Percentiles rank a stretch among this genome's conserved stretches.
Evolutionary conservation across 371 early-diverging fungal genomes (phyloP).

Genomic region (Actinomucor elegans): DNA sequence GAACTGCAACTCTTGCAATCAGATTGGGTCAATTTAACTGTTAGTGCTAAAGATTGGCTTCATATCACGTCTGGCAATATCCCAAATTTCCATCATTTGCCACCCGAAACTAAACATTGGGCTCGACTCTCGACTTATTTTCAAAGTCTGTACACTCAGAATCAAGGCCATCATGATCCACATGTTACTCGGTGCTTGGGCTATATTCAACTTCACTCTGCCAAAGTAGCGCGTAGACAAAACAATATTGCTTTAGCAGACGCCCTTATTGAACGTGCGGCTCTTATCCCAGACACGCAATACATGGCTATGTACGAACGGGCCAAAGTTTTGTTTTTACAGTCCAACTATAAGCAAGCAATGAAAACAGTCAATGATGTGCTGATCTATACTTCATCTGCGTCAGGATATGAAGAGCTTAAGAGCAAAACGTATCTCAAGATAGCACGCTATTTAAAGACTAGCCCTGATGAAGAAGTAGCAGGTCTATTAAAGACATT

Average conservation of each 20-base stretch:
- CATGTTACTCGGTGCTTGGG: not conserved
- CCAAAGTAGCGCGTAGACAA: constrained; percentile 34
- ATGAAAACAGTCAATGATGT: constrained; percentile 21
- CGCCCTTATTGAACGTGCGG: constrained; percentile 14
- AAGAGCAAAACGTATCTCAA: constrained; percentile 29
- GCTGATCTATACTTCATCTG: constrained; percentile 4
- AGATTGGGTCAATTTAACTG: constrained; percentile 8
- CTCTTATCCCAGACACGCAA: constrained; percentile 5
- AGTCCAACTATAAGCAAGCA: constrained; percentile 13
- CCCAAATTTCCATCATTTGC: constrained; percentile 1
- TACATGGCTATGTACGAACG: constrained; percentile 30
- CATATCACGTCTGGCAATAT: not conserved
- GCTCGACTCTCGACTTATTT: constrained; percentile 20
- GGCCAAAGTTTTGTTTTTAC: constrained; percentile 20
- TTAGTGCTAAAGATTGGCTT: constrained; percentile 21
- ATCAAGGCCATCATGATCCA: not conserved
- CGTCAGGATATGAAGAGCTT: constrained; percentile 9
- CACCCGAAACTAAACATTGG: constrained; percentile 32
- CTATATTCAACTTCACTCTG: constrained; percentile 19
- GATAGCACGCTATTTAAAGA: constrained; percentile 28
- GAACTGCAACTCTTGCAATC: constrained; percentile 28
- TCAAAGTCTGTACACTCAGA: not conserved
- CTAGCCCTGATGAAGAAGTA: constrained; percentile 15
- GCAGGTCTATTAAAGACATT: constrained; percentile 1
- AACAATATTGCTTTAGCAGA: constrained; percentile 24